phyloP scores from a whole-genome alignment of 192 early-diverging fungal genomes.

The Chytriomyces hyalinus region DNA sequence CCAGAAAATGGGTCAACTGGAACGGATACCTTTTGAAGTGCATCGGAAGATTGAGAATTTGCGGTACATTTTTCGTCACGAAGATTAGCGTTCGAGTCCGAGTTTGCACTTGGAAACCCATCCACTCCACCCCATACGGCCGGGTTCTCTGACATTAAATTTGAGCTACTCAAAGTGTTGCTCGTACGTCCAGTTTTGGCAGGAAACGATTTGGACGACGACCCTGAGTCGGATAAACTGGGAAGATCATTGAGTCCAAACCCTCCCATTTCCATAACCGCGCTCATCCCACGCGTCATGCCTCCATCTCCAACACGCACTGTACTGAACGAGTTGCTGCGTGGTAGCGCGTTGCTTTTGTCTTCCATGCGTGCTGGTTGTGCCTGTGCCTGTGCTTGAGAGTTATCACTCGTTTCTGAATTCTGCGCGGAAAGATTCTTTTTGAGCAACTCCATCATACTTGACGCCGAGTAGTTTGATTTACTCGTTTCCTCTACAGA shows the following conservation, averaged over 20 bases:
- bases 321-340: constrained; percentile 18
- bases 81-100: background rate
- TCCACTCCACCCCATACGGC: constrained; percentile 26
- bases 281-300: constrained; percentile 21
- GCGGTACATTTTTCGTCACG: background rate
- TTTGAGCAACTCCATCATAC: background rate
- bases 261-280: constrained; percentile 27
- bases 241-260: constrained; percentile 14
- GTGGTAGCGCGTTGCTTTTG: no score
- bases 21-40: no score
- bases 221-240: background rate
- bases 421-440: background rate
- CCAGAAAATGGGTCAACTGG: background rate
- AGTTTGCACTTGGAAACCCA: constrained; percentile 1
- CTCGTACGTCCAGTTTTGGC: background rate
- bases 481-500: constrained; percentile 2
- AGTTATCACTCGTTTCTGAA: background rate
- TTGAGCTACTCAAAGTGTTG: background rate
- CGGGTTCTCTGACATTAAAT: background rate
- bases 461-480: no score
- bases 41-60: no score
- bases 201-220: no score
- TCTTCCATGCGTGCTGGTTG: no score
- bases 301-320: constrained; percentile 23
- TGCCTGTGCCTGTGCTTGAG: background rate